These are phyloP conservation scores for Termitomyces sp. DNA, from an alignment of 768 basidiomycete genomes.

Conservation along the genomic window DNA sequence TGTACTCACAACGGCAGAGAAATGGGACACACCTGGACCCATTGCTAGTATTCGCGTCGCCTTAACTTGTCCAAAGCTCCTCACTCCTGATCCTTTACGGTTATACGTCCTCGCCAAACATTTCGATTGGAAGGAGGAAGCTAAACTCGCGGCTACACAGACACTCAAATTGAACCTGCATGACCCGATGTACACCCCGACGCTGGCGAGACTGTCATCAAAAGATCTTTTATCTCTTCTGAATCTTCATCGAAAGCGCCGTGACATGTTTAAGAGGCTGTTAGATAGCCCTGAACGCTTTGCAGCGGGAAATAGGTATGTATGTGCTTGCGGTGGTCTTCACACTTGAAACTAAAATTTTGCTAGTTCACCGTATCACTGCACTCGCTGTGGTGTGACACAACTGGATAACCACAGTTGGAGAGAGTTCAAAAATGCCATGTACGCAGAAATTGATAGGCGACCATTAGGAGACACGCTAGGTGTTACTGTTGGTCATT, in stretches of 20 bases:
- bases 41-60: conserved; percentile 52
- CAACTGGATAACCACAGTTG: conserved; percentile 57
- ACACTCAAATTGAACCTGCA: conserved; percentile 54
- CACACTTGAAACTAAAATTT: neutral
- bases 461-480: conserved; percentile 61
- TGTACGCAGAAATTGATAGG: conserved; percentile 56
- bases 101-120: conserved; percentile 57
- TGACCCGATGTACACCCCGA: conserved; percentile 36
- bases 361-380: conserved; percentile 36
- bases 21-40: conserved; percentile 68
- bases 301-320: conserved; percentile 42
- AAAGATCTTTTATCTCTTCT: conserved; percentile 51
- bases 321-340: neutral
- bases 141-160: conserved; percentile 50
- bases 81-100: conserved; percentile 41
- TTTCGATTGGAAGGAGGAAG: conserved; percentile 60
- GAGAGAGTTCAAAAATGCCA: conserved; percentile 56
- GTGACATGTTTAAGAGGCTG: conserved; percentile 45
- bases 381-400: conserved; percentile 51
- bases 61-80: conserved; percentile 44
- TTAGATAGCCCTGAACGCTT: conserved; percentile 63
- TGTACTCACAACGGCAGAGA: conserved; percentile 60
- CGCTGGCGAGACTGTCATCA: conserved; percentile 47
- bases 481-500: conserved; percentile 30
- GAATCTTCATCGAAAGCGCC: conserved; percentile 53